Percentiles rank a stretch among this genome's conserved stretches.
phyloP scores from a whole-genome alignment of 2,329 filamentous ascomycete genomes.

The Calonectria pteridis region DNA sequence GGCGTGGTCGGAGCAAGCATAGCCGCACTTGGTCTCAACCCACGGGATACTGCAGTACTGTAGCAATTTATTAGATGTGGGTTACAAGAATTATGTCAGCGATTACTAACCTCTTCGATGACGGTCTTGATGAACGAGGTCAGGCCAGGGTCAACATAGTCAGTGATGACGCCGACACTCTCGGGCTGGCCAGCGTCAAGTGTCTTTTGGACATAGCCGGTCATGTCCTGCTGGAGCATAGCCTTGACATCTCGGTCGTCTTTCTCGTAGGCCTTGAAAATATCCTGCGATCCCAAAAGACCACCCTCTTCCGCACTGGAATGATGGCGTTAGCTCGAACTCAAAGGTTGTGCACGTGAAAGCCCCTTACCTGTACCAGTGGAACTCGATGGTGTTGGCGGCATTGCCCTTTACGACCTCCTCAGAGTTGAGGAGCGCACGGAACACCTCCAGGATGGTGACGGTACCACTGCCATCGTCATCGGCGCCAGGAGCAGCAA shows the following conservation, averaged over 20 bases:
- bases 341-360: no score
- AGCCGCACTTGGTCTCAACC: slow-evolving; percentile 89
- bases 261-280: slow-evolving; percentile 86
- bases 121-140: slow-evolving; percentile 93
- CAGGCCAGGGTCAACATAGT: slow-evolving; percentile 85
- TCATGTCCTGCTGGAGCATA: slow-evolving; percentile 99
- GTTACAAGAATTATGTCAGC: background rate
- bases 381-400: slow-evolving; percentile 92
- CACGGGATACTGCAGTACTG: slow-evolving; percentile 91
- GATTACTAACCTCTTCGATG: slow-evolving; percentile 66
- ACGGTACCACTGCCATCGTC: slow-evolving; percentile 95
- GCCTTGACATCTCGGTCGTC: slow-evolving; percentile 83
- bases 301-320: slow-evolving; percentile 87
- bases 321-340: background rate
- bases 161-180: slow-evolving; percentile 91
- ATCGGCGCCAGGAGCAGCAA: slow-evolving; percentile 92
- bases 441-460: slow-evolving; percentile 92
- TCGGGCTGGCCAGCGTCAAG: slow-evolving; percentile 85
- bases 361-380: slow-evolving; percentile 75
- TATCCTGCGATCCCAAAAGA: slow-evolving; percentile 87
- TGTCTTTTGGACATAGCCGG: slow-evolving; percentile 86
- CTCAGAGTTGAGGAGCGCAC: slow-evolving; percentile 80
- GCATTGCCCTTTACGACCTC: slow-evolving; percentile 78
- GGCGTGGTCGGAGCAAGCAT: slow-evolving; percentile 83
- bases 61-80: background rate